Evolutionary conservation across 2,329 filamentous ascomycete species (phyloP), one percentile per base, ranked within the genome.

Genomic region (Penicillium concentricum): DNA sequence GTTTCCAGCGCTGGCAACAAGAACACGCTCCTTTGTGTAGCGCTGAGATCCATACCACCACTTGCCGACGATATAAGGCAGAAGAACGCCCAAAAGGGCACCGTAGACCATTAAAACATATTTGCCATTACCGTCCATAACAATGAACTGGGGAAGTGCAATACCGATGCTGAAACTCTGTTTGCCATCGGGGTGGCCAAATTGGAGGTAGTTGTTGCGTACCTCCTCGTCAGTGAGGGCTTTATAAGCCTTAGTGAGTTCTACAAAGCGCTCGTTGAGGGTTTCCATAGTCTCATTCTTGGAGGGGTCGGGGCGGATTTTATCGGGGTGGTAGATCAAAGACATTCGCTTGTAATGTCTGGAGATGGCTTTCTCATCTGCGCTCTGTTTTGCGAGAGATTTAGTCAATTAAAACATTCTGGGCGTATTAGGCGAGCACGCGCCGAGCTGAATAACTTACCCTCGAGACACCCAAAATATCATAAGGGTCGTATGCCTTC

Each of bases 1-100:
- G 64, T 91, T 92, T 74, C 95, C 95, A 66, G 95, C 92, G 75
- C 90, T 97, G 72, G 94, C 91, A 72, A 97, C 88, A 54, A 96
- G 82, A 26, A 97, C 89, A 66, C 91, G 91, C 76, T 99, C 95
- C 78, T 93, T 95, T 37, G 94, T 97, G 76, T 90, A 86, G 67
- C 88, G 86, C 75, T 96, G 93, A 34, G 91, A 95, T 59, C 95
- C 94, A 72, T 99, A 99, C 94, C 94, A 99, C 94, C 94, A 99
- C 57, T 89, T 92, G 46, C 94, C 94, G 54, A 99, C 93, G 46
- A 94, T 81, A 74, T 95, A 99, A 3, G 94, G 94, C 51, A 99
- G 81, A 58, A 97, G 79, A 60, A 97, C 90, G 54, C 93, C 94
- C 50, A 99, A 86, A 38, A 97, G 83, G 34, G 88, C 76, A 37